Percentiles rank a stretch among this genome's conserved stretches.
Conservation (phyloP, 2,329 filamentous ascomycete genomes). For the Monilinia fructigena region DNA sequence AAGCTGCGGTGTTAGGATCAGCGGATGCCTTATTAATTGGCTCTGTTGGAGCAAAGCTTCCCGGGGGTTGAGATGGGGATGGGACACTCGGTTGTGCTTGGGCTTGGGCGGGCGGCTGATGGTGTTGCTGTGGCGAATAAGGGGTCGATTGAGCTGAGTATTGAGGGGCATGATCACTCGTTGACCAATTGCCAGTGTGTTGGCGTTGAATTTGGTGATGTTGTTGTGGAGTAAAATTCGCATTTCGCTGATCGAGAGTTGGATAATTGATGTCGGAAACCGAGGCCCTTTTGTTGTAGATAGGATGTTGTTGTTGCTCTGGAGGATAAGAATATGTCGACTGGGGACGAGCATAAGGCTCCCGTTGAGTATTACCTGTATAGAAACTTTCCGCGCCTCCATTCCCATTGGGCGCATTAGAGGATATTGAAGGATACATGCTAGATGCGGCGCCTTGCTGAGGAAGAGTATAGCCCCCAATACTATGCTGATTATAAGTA, state of each 20-base stretch:
- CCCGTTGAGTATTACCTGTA: slow-evolving; percentile 58
- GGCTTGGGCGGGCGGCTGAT: slow-evolving; percentile 27
- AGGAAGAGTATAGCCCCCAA: slow-evolving; percentile 63
- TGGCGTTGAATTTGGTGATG: slow-evolving; percentile 49
- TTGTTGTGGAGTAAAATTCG: slow-evolving; percentile 40
- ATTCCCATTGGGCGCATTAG: slow-evolving; percentile 48
- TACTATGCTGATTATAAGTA: slow-evolving; percentile 79
- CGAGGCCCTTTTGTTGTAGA: slow-evolving; percentile 34
- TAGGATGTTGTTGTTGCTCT: slow-evolving; percentile 48
- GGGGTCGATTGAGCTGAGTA: slow-evolving; percentile 30
- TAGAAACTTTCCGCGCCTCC: slow-evolving; percentile 78
- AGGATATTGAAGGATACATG: slow-evolving; percentile 70
- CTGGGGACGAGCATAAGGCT: slow-evolving; percentile 51
- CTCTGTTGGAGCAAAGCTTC: slow-evolving; percentile 40
- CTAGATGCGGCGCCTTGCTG: slow-evolving; percentile 51
- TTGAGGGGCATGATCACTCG: slow-evolving; percentile 28
- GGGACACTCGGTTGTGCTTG: slow-evolving; percentile 39
- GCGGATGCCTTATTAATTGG: slow-evolving; percentile 42
- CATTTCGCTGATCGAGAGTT: slow-evolving; percentile 30
- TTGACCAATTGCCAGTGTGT: slow-evolving; percentile 53
- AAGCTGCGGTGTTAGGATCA: slow-evolving; percentile 58
- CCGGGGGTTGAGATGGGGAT: slow-evolving; percentile 40
- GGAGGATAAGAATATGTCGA: slow-evolving; percentile 52
- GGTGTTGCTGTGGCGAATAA: slow-evolving; percentile 33
- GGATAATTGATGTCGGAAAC: slow-evolving; percentile 31